Percentiles rank a stretch among this genome's conserved stretches.
These are phyloP conservation scores for Globisporangium acanthophoron DNA, from an alignment of 352 stramenopile species.

Conservation along the genomic window DNA sequence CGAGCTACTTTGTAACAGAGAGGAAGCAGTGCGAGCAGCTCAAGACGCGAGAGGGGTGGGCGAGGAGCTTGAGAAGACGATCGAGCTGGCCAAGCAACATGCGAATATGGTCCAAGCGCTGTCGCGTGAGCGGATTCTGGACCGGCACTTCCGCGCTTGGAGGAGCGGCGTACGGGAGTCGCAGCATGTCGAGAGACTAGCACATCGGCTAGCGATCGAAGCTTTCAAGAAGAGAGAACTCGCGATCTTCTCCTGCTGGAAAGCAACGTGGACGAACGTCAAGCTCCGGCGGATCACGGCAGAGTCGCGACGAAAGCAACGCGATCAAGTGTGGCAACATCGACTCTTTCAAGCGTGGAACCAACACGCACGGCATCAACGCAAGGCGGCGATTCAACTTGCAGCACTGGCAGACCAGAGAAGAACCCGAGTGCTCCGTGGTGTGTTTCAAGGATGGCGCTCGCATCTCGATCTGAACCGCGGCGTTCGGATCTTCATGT, in stretches of 20 bases:
- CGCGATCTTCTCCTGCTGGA: not conserved
- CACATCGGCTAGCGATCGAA: not conserved
- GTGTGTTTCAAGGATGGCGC: not conserved
- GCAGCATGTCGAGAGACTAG: not conserved
- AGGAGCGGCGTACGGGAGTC: not conserved
- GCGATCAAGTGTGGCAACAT: not conserved
- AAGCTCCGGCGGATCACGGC: not conserved
- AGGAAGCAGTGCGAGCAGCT: not conserved
- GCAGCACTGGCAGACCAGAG: not conserved
- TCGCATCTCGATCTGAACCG: not conserved
- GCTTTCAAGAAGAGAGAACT: not conserved
- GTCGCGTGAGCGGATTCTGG: not conserved
- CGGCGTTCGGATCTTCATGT: not conserved
- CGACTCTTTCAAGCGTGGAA: not conserved
- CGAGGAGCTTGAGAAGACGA: not conserved
- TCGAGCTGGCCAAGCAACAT: not conserved
- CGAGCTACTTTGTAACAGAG: slow-evolving; percentile 1
- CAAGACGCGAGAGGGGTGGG: not conserved
- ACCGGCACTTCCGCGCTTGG: not conserved
- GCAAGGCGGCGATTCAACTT: not conserved
- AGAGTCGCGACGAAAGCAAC: not conserved
- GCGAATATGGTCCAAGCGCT: not conserved
- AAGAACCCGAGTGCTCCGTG: not conserved
- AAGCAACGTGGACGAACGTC: not conserved
- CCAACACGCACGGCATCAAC: not conserved